A percentile compares a stretch with the other conserved stretches of the same genome.
Evolutionary conservation across 208 protist species (phyloP).

Genomic region (Leishmania arabica): DNA sequence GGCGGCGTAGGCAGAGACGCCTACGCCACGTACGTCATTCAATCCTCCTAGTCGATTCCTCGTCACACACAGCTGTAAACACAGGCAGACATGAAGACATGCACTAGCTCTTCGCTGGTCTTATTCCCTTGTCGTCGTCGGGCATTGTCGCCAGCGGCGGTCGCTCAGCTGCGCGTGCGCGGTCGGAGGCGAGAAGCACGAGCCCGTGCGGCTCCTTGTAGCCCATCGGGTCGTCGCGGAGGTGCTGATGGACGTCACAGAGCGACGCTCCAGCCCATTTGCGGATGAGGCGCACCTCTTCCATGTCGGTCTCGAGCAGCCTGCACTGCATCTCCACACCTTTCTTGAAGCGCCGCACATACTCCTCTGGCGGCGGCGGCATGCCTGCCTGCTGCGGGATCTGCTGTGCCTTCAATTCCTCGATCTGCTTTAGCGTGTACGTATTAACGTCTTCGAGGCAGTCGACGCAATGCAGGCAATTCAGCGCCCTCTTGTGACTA

Average conservation of each 20-base stretch:
- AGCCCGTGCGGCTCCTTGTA: slow-evolving; percentile 46
- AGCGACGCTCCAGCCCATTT: slow-evolving; percentile 37
- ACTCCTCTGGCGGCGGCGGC: slow-evolving; percentile 69
- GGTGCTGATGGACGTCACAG: slow-evolving; percentile 63
- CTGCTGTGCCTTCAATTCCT: slow-evolving; percentile 49
- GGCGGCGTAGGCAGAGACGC: neutral
- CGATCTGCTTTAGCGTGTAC: slow-evolving; percentile 65
- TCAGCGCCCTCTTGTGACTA: slow-evolving; percentile 71
- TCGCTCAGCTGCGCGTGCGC: slow-evolving; percentile 25
- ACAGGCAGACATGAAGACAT: neutral
- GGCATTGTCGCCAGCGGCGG: slow-evolving; percentile 9
- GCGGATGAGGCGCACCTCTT: slow-evolving; percentile 62
- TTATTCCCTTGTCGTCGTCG: slow-evolving; percentile 11
- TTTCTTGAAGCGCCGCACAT: slow-evolving; percentile 61
- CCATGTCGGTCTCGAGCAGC: slow-evolving; percentile 71
- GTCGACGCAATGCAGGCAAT: slow-evolving; percentile 62
- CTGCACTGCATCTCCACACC: slow-evolving; percentile 54
- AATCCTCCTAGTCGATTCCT: neutral
- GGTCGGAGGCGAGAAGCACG: slow-evolving; percentile 52
- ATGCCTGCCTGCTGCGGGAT: slow-evolving; percentile 70
- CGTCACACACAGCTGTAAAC: neutral
- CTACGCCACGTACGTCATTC: neutral
- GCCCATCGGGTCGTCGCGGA: slow-evolving; percentile 48
- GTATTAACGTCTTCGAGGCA: slow-evolving; percentile 76
- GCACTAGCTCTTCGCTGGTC: neutral